Conservation (phyloP, 305 asterid genomes). For the Fraxinus angustifolia region DNA sequence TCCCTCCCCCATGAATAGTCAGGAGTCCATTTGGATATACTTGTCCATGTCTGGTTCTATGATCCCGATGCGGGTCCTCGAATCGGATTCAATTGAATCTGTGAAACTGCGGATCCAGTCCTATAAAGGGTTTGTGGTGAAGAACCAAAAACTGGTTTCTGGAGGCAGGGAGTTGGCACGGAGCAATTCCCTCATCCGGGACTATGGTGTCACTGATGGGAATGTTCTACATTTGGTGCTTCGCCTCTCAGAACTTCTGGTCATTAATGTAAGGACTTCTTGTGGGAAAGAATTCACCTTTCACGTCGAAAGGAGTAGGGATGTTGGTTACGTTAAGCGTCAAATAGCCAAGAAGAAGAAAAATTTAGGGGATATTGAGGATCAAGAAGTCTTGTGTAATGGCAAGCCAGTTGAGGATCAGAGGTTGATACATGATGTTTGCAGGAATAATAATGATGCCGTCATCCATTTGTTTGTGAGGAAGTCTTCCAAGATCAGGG, state of each 20-base stretch:
- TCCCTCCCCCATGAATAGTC: conserved; percentile 43
- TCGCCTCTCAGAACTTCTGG: conserved; percentile 67
- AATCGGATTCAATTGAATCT: conserved; percentile 71
- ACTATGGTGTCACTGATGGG: conserved; percentile 77
- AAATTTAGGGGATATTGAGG: conserved; percentile 46
- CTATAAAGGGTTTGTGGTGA: conserved; percentile 67
- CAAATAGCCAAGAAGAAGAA: conserved; percentile 52
- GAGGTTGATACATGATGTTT: conserved; percentile 65
- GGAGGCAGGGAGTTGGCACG: conserved; percentile 78
- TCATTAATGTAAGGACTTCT: conserved; percentile 58
- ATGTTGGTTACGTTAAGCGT: conserved; percentile 71
- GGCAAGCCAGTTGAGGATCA: conserved; percentile 76
- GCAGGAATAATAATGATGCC: conserved; percentile 52
- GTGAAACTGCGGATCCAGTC: conserved; percentile 64
- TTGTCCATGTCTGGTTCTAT: conserved; percentile 62
- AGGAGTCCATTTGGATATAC: conserved; percentile 51
- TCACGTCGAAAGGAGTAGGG: conserved; percentile 63
- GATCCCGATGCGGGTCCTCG: conserved; percentile 72
- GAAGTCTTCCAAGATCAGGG: conserved; percentile 69
- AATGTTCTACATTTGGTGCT: conserved; percentile 79
- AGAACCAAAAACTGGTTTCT: conserved; percentile 80
- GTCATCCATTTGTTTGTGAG: conserved; percentile 77
- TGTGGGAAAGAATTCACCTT: conserved; percentile 75
- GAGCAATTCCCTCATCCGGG: conserved; percentile 67
- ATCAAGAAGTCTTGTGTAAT: conserved; percentile 71